Base-by-base conservation (phyloP, 2,329 filamentous ascomycete genomes). In the Aspergillus amoenus region DNA sequence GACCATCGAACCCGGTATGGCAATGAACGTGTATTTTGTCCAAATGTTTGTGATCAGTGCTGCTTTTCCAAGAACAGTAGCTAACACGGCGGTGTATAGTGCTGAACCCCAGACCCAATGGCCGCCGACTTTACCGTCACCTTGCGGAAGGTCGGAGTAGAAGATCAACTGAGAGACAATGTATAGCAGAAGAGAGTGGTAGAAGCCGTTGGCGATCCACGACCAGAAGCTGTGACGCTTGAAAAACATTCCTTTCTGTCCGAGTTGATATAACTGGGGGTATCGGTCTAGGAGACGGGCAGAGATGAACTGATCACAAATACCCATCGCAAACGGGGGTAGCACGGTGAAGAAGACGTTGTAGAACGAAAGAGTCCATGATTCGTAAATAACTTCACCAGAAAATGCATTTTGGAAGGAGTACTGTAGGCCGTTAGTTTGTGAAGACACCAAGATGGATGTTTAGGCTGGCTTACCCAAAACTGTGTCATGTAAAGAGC, bases 331-430 rank as follows among this genome's bases (percentile, higher is more conserved):
- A 59, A 99, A 88, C 1, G 94, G 94, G 15, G 94, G 94, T 17
- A 97, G 81, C 18, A 96, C 89, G 0, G 94, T 99, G 79, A 96
- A 99, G 73, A 99, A 89, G 73, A 99, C 92, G 80, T 99, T 99
- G 82, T 97, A 99, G 79, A 97, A 96, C 7, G 93, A 96, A n/a
- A 99, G 81, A 0, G 93, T 97, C 95, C 95, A 99, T 9, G 94
- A 97, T 77, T 99, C 94, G 82, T 93, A 97, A 71, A 99, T 97
- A 71, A 97, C 91, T 73, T 97, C 89, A 51, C 94, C 94, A 1
- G 93, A 97, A 76, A 97, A 99, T 64, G 91, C 90, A 74, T 99
- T 99, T 84, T 96, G 92, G 80, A 99, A 99, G 0, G 92, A 91
- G 77, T 94, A 97, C 90, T 93, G 58, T 67, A 73, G 71, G 61